phyloP scores from a whole-genome alignment of 768 basidiomycete genomes.

The Termitomyces sp. region DNA sequence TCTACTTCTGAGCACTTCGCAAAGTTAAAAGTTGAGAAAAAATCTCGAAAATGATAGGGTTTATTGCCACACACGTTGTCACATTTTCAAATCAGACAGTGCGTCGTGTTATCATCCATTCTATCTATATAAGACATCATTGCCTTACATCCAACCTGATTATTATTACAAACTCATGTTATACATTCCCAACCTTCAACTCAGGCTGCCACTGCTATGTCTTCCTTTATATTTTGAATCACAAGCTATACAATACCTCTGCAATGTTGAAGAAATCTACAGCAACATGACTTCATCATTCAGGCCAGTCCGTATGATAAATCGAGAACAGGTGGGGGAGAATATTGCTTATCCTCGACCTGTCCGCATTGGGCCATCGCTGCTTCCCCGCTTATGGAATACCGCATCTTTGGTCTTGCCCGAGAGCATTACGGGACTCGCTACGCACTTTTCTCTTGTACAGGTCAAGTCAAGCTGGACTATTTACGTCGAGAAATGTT shows the following conservation, averaged over 20 bases:
- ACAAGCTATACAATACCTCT: neutral
- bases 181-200: neutral
- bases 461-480: neutral
- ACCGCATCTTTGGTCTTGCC: neutral
- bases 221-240: neutral
- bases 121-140: no score
- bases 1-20: no score
- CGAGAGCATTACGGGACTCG: neutral
- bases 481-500: neutral
- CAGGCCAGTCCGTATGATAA: no score
- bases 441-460: neutral
- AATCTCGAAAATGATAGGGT: no score
- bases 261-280: neutral
- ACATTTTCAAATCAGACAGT: no score
- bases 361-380: neutral
- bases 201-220: neutral
- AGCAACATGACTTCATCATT: no score
- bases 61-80: no score
- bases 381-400: neutral
- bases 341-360: neutral
- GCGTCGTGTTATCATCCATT: no score
- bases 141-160: no score
- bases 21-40: no score
- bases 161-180: neutral
- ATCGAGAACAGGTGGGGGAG: no score